Evolutionary conservation across 73 alveolate genomes (phyloP).

Genomic region (Blepharisma japonicum): DNA sequence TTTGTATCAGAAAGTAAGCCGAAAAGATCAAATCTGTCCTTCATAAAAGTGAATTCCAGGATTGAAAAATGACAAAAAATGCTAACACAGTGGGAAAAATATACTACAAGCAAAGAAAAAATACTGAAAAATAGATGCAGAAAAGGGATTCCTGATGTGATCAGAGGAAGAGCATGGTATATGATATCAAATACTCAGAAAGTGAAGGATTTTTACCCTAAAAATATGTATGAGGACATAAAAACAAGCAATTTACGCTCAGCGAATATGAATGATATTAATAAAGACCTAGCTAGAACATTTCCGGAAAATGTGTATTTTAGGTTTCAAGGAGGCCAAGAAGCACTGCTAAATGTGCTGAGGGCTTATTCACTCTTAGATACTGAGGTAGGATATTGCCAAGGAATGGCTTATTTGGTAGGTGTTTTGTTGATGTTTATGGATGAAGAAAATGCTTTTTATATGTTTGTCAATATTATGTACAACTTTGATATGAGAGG

Average conservation of each 20-base stretch:
- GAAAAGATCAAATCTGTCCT: no score
- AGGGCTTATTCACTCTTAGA: slow-evolving; percentile 67
- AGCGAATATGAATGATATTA: neutral
- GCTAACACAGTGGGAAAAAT: slow-evolving; percentile 14
- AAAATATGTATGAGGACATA: neutral
- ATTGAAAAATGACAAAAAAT: slow-evolving; percentile 20
- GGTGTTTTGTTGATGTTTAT: slow-evolving; percentile 51
- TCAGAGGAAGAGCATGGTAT: slow-evolving; percentile 62
- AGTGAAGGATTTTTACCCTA: neutral
- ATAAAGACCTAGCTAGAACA: slow-evolving; percentile 40
- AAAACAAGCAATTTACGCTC: neutral
- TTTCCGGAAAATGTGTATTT: slow-evolving; percentile 34
- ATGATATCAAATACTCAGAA: slow-evolving; percentile 32
- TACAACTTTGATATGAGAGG: slow-evolving; percentile 16
- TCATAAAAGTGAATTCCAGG: neutral
- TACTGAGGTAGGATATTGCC: slow-evolving; percentile 77
- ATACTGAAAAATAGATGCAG: slow-evolving; percentile 45
- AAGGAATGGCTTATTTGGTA: slow-evolving; percentile 74
- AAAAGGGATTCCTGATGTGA: slow-evolving; percentile 68
- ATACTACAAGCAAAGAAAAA: neutral
- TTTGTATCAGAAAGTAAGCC: no score
- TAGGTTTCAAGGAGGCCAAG: slow-evolving; percentile 19
- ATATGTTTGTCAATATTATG: slow-evolving; percentile 21
- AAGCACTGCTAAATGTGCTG: slow-evolving; percentile 55
- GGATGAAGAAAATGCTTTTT: slow-evolving; percentile 56